Evolutionary conservation across 352 stramenopile species (phyloP).

Genomic region (Globisporangium irregulare): DNA sequence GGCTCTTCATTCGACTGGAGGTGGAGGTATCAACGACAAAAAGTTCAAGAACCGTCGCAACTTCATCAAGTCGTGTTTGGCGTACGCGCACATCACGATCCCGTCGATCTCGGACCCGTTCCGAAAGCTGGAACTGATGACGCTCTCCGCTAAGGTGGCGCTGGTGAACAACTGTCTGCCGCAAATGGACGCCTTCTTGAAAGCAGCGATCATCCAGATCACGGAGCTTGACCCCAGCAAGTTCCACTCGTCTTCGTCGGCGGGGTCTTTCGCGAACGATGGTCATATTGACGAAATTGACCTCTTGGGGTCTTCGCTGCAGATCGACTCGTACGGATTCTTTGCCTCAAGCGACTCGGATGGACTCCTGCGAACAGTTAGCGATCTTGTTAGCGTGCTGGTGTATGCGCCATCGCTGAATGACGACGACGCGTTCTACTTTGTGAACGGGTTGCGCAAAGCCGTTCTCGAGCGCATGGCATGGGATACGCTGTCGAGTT

Average conservation of each 20-base stretch:
- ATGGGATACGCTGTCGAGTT: slow-evolving; percentile 15
- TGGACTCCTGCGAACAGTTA: slow-evolving; percentile 31
- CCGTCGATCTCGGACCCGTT: slow-evolving; percentile 60
- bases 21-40: slow-evolving; percentile 14
- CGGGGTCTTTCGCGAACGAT: neutral
- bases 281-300: slow-evolving; percentile 10
- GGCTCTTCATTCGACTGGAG: slow-evolving; percentile 16
- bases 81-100: slow-evolving; percentile 89
- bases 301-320: neutral
- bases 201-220: slow-evolving; percentile 72
- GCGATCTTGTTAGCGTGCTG: slow-evolving; percentile 57
- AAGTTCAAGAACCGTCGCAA: slow-evolving; percentile 35
- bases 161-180: slow-evolving; percentile 72
- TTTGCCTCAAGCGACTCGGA: slow-evolving; percentile 1
- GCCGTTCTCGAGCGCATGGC: slow-evolving; percentile 57
- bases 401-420: slow-evolving; percentile 75
- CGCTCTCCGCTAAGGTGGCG: slow-evolving; percentile 61
- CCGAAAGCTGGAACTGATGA: slow-evolving; percentile 63
- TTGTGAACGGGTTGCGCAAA: slow-evolving; percentile 71
- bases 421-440: slow-evolving; percentile 86
- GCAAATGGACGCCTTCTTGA: slow-evolving; percentile 86
- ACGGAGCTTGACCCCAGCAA: slow-evolving; percentile 51
- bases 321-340: slow-evolving; percentile 1
- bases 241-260: neutral
- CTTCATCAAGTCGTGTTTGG: slow-evolving; percentile 89